A percentile compares a stretch with the other conserved stretches of the same genome.
These are phyloP conservation scores for Sclerotinia subarctica DNA, from an alignment of 2,329 filamentous ascomycete species.

Conservation along the genomic window DNA sequence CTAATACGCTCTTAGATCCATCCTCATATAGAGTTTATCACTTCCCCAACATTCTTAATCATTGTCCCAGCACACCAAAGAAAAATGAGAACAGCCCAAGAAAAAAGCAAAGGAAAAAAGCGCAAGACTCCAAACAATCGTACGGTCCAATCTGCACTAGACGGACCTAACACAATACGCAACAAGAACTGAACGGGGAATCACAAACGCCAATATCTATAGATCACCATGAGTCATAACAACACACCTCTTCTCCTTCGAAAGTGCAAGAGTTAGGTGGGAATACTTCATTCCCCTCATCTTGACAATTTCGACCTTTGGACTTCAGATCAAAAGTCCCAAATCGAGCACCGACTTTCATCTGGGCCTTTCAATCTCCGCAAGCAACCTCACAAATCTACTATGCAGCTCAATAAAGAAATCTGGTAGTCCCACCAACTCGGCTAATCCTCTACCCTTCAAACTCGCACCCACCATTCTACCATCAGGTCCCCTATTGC, in stretches of 20 bases:
- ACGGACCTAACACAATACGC: conserved; percentile 2
- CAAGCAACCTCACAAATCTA: conserved; percentile 60
- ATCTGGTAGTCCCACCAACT: conserved; percentile 63
- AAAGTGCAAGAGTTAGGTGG: neutral
- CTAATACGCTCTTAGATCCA: neutral
- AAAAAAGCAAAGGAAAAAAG: neutral
- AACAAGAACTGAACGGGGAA: conserved; percentile 8
- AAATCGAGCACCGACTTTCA: conserved; percentile 2
- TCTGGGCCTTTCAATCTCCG: conserved; percentile 47
- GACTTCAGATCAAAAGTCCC: neutral
- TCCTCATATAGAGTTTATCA: too few species aligned
- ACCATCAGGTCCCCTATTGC: conserved; percentile 32
- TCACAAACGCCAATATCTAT: conserved; percentile 5
- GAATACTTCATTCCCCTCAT: neutral
- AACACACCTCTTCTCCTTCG: neutral
- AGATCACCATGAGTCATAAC: neutral
- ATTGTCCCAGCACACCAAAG: neutral
- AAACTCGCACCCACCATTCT: conserved; percentile 48
- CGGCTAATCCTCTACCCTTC: conserved; percentile 59
- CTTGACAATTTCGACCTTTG: neutral
- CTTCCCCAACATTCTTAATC: neutral
- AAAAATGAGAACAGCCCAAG: neutral
- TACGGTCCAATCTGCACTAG: conserved; percentile 18
- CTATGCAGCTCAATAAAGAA: conserved; percentile 66
- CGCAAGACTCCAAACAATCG: conserved; percentile 6